A percentile compares a stretch with the other conserved stretches of the same genome.
Conservation (phyloP, 2,329 filamentous ascomycete genomes). For the Dactylellina cionopaga region DNA sequence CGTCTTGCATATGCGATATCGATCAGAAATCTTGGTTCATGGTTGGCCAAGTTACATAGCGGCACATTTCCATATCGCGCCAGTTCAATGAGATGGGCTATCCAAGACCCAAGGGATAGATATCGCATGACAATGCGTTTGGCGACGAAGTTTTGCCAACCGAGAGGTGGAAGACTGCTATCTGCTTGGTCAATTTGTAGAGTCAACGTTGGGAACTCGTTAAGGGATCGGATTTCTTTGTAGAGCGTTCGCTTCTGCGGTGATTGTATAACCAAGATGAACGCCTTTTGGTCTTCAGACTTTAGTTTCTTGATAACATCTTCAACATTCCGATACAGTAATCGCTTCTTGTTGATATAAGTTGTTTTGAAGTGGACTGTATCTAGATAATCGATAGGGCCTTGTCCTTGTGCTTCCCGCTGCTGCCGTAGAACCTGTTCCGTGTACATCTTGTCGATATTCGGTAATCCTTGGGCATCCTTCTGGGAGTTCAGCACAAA, state of each 20-base stretch:
- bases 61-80: conserved; percentile 93
- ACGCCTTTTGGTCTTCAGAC: conserved; percentile 81
- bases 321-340: conserved; percentile 85
- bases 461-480: conserved; percentile 86
- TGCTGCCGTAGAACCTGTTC: conserved; percentile 75
- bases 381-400: conserved; percentile 83
- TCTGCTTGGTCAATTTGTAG: conserved; percentile 85
- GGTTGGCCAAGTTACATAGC: conserved; percentile 91
- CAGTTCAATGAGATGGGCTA: conserved; percentile 85
- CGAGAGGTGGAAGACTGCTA: conserved; percentile 86
- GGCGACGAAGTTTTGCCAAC: conserved; percentile 90
- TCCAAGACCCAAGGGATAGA: conserved; percentile 90
- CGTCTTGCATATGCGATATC: conserved; percentile 93
- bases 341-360: conserved; percentile 87
- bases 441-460: conserved; percentile 85
- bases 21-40: conserved; percentile 93
- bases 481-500: conserved; percentile 85
- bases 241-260: conserved; percentile 81
- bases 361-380: conserved; percentile 84
- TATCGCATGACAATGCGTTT: conserved; percentile 89
- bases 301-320: conserved; percentile 90
- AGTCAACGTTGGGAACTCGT: conserved; percentile 83
- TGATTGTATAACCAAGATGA: conserved; percentile 89
- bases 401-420: conserved; percentile 74
- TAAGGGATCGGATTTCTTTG: conserved; percentile 84